Conservation (phyloP, 768 basidiomycete genomes). For the Kwoniella newhampshirensis region DNA sequence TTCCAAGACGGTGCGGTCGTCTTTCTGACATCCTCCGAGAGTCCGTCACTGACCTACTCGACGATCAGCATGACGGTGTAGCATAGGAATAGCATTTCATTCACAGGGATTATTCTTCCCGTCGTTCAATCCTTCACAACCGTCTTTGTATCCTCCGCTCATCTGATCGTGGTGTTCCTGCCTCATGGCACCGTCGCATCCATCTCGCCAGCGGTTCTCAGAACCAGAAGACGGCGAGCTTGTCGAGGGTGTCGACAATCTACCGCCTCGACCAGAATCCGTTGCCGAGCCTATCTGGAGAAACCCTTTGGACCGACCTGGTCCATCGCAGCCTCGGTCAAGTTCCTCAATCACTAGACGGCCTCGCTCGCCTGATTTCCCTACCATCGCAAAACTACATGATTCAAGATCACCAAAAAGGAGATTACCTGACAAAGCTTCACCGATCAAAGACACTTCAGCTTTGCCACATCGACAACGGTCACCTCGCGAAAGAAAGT, state of each 20-base stretch:
- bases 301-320: conserved; percentile 12
- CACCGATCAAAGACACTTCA: neutral
- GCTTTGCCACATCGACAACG: neutral
- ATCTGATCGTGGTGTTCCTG: too few relatives aligned
- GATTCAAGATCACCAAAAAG: conserved; percentile 2
- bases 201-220: neutral
- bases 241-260: conserved; percentile 2
- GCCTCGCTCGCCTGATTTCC: too few relatives aligned
- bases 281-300: conserved; percentile 2
- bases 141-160: too few relatives aligned
- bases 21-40: too few relatives aligned
- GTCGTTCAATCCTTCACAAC: too few relatives aligned
- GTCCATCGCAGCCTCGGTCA: conserved; percentile 8
- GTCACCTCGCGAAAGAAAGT: conserved; percentile 2
- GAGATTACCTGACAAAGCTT: neutral
- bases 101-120: too few relatives aligned
- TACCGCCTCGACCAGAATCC: conserved; percentile 2
- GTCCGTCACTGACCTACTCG: too few relatives aligned
- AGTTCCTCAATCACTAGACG: neutral
- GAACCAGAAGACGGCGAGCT: conserved; percentile 23
- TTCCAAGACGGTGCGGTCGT: too few relatives aligned
- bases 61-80: too few relatives aligned
- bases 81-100: too few relatives aligned
- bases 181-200: neutral
- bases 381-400: neutral